Base-by-base conservation (phyloP, 176 grass and related monocot species). In the Microstegium vimineum region DNA sequence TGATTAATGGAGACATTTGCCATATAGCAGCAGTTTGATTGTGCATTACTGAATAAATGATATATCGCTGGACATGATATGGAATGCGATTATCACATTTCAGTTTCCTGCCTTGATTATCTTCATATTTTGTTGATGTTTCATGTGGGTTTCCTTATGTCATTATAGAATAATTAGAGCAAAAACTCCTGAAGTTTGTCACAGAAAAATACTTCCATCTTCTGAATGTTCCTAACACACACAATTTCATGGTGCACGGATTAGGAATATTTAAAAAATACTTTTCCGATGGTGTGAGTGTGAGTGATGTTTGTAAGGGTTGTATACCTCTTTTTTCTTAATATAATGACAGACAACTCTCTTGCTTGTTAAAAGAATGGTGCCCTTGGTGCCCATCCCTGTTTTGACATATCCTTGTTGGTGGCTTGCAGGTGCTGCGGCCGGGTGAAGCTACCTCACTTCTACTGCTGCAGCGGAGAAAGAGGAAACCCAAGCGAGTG, bases 391-490 rank as follows among this genome's bases (percentile, higher is more conserved):
- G 36, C 69, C n/a, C 12, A 20, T 46, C 38, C 25, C 22, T 57
- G 59, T 11, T 40, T 7, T 81, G 64, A 17, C 56, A 54, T 76
- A 15, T 54, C 4, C 41, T 7, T 8, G 33, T 37, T 31, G 37
- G 60, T 35, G 66, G 16, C 31, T 85, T 84, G 83, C 84, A 98
- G 95, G 79, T 87, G 88, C 38, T 98, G 95, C n/a, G 95, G 92
- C 45, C 88, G 92, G 69, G 95, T 98, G 56, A 98, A 95, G 75
- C 86, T 98, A 35, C 95, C 95, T 3, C 92, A 95, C 35, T 98
- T 93, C 82, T 98, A 91, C 71, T 98, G 95, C 25, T 98, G 95
- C 85, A 95, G 95, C 4, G 95, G 92, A 41, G 93, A 95, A 47
- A 93, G 28, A 86, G 90, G 89, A 62, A 93, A 69, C 49, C 14